phyloP scores from a whole-genome alignment of 192 early-diverging fungal species.

The Rhizophagus sp. region DNA sequence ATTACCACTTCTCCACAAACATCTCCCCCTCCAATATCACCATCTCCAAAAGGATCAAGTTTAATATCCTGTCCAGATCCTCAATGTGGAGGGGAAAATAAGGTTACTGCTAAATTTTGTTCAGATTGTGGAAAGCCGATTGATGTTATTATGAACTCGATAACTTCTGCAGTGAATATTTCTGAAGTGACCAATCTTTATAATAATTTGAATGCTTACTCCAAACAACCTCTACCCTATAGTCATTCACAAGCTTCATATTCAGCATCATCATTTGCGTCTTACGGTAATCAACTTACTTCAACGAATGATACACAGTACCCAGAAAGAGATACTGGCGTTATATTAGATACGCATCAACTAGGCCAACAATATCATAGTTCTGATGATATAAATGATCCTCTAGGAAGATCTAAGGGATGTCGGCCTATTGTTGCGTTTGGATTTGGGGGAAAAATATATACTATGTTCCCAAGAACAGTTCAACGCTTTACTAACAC shows the following conservation, averaged over 20 bases:
- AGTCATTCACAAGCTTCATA: constrained; percentile 8
- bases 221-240: neutral
- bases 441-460: constrained; percentile 75
- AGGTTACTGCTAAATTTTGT: constrained; percentile 57
- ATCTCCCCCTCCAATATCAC: neutral
- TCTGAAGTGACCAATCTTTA: neutral
- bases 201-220: neutral
- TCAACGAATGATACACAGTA: neutral
- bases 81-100: constrained; percentile 55
- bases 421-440: constrained; percentile 62
- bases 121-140: constrained; percentile 59
- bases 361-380: constrained; percentile 28
- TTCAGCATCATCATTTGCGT: constrained; percentile 14
- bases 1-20: neutral
- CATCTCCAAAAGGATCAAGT: neutral
- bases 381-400: constrained; percentile 37
- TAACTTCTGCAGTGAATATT: constrained; percentile 38
- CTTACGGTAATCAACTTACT: neutral
- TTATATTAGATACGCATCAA: constrained; percentile 30
- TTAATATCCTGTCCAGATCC: constrained; percentile 46
- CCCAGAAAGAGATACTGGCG: constrained; percentile 31
- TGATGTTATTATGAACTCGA: constrained; percentile 38
- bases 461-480: constrained; percentile 64
- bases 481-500: constrained; percentile 57
- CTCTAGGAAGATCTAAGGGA: constrained; percentile 46